A percentile compares a stretch with the other conserved stretches of the same genome.
Conservation (phyloP, 768 basidiomycete genomes). For the Leccinum subtestaceum region DNA sequence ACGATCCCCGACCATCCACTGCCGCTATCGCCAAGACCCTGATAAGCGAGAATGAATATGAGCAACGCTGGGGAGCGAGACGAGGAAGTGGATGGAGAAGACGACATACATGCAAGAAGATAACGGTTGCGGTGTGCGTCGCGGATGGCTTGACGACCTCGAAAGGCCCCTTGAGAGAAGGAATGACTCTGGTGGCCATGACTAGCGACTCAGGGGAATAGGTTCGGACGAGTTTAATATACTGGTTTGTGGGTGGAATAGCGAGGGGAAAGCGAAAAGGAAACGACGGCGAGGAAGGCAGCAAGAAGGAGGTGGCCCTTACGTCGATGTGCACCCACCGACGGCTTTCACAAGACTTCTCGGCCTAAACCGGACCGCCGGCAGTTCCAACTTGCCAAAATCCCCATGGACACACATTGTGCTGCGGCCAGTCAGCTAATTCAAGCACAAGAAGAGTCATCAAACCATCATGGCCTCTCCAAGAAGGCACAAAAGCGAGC, state of each 20-base stretch:
- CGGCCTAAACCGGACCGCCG: conserved; percentile 25
- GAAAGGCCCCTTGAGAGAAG: conserved; percentile 29
- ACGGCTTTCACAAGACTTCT: conserved; percentile 2
- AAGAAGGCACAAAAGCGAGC: conserved; percentile 79
- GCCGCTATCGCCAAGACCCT: conserved; percentile 79
- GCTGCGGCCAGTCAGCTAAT: conserved; percentile 8
- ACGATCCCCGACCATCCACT: conserved; percentile 78
- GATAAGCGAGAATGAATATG: conserved; percentile 1
- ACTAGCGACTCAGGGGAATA: background rate
- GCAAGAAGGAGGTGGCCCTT: conserved; percentile 6
- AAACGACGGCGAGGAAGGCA: background rate
- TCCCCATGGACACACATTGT: conserved; percentile 19
- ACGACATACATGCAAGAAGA: conserved; percentile 79
- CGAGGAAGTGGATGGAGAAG: background rate
- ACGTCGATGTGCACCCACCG: background rate
- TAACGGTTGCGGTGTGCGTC: conserved; percentile 82
- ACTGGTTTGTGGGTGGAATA: background rate
- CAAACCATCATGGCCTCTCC: conserved; percentile 45
- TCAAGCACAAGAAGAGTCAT: conserved; percentile 15
- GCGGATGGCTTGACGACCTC: conserved; percentile 51
- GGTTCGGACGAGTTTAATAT: background rate
- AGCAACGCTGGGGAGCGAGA: conserved; percentile 4
- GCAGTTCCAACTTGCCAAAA: conserved; percentile 4
- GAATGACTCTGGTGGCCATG: conserved; percentile 22
- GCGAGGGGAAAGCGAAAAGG: background rate